A percentile compares a stretch with the other conserved stretches of the same genome.
Conservation (phyloP, 73 alveolate genomes). For the Tetrahymena borealis region DNA sequence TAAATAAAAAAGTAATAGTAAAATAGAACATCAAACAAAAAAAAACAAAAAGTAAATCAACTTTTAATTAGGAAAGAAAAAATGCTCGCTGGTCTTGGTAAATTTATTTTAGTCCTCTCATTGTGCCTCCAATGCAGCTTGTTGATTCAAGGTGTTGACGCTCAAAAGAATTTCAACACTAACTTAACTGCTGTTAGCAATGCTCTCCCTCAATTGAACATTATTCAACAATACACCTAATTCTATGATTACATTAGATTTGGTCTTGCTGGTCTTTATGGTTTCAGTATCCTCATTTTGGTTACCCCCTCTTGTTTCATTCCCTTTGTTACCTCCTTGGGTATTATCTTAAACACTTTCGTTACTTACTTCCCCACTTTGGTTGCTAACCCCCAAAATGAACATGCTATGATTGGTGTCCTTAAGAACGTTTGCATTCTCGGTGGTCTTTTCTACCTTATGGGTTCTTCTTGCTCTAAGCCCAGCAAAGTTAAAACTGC, state of each 20-base stretch:
- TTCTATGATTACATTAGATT: background rate
- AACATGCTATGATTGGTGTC: background rate
- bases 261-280: conserved; percentile 1
- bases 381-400: background rate
- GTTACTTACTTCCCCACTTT: background rate
- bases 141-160: background rate
- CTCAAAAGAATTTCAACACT: background rate
- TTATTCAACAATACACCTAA: background rate
- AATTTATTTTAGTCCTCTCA: background rate
- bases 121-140: background rate
- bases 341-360: background rate
- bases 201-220: background rate
- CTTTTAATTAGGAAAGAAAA: no score
- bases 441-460: background rate
- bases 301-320: background rate
- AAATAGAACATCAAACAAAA: background rate
- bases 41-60: background rate
- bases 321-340: background rate
- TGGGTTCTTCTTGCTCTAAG: background rate
- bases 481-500: background rate
- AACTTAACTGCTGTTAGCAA: background rate
- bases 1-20: background rate
- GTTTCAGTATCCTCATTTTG: background rate
- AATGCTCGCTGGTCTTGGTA: background rate
- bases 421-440: background rate